Base-by-base conservation (phyloP, 352 stramenopile genomes). In the Phytopythium aichiense region DNA sequence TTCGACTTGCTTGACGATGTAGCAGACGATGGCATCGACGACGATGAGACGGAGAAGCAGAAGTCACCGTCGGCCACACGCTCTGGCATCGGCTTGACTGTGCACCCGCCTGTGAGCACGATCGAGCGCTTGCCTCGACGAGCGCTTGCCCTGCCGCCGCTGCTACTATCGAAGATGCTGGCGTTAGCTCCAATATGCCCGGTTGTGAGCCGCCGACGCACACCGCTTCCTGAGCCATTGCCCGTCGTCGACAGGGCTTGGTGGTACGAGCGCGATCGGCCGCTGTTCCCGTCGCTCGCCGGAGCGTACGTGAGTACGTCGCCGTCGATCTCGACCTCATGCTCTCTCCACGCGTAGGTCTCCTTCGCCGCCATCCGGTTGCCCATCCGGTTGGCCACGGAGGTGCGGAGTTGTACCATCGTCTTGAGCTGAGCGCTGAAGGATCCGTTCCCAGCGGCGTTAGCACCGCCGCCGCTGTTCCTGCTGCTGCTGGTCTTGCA, bases 31-130 rank as follows among this genome's bases (percentile, higher is more conserved):
- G 5, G 11, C 11, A 35, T 76, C 53, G 86, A 77, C 16, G 82
- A 56, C 51, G 78, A 74, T 0, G 73, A 79, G 9, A 94, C 74
- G 9, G 88, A 59, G 50, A 94, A 94, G 51, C 82, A 92, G 30
- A 74, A 87, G 35, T 76, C 81, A 30, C 79, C 77, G 23, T 87
- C 78, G 1, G 76, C 73, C 0, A 87, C 75, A 31, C 87, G 60
- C 38, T 92, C 81, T 22, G 89, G 82, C 22, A 92, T 74, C 8
- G 65, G 68, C 51, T 91, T 89, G 15, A 91, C 82, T 0, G 71
- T 74, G 51, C 79, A 89, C 0, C 70, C 71, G 43, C 65, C 79
- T 6, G 68, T 67, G 22, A 88, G 66, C 12, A 77, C 61, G 28
- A 91, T 64, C 22, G 86, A 69, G 15, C 68, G 66, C 25, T 72